Conservation (phyloP, 106 monocot genomes). For the Amphibolis antarctica region DNA sequence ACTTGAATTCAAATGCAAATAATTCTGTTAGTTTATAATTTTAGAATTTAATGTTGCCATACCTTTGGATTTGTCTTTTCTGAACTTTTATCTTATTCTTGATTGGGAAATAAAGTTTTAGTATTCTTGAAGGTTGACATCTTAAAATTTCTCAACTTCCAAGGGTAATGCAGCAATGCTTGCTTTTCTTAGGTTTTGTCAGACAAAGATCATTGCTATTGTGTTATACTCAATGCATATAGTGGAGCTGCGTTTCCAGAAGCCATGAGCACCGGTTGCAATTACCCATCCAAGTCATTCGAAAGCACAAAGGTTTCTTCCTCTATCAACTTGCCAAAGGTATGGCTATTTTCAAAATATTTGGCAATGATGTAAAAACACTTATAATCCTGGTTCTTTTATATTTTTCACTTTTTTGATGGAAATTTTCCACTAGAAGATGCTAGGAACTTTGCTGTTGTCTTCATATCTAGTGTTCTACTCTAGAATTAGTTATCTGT, state of each 20-base stretch:
- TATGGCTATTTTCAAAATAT: background rate
- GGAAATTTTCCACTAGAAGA: background rate
- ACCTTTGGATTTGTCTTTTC: too few relatives aligned
- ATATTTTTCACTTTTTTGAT: background rate
- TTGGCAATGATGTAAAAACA: background rate
- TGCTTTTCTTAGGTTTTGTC: constrained; percentile 51
- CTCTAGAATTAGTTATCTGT: background rate
- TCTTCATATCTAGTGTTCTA: background rate
- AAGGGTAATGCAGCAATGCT: background rate
- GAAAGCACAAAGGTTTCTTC: background rate
- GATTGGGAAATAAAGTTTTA: too few relatives aligned
- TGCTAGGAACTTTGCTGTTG: background rate
- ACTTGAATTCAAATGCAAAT: too few relatives aligned
- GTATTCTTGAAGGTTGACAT: too few relatives aligned
- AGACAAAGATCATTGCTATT: constrained; percentile 91
- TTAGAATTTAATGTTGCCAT: too few relatives aligned
- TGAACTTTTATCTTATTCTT: too few relatives aligned
- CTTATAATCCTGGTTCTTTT: background rate
- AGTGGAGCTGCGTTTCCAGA: constrained; percentile 84
- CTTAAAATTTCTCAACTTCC: too few relatives aligned
- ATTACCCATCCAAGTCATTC: background rate
- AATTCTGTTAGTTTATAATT: too few relatives aligned
- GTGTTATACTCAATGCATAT: constrained; percentile 87
- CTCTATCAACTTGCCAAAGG: background rate
- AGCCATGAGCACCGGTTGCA: constrained; percentile 4